Percentiles rank a stretch among this genome's conserved stretches.
Conservation (phyloP, 345 rosid genomes). For the Linum lewisii region DNA sequence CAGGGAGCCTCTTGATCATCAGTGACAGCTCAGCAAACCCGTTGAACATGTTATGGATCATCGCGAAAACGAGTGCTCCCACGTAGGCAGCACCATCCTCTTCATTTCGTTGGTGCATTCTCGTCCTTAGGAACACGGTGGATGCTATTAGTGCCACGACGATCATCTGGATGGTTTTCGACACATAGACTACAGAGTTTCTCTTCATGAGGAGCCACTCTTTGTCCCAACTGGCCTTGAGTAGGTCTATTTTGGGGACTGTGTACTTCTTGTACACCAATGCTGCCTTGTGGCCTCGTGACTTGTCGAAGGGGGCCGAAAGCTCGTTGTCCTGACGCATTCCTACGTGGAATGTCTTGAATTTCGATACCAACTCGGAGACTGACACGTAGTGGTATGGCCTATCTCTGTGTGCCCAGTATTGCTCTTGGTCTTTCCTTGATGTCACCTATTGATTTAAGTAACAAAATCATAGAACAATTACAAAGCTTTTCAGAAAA, state of each 20-base stretch:
- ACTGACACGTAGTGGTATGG: conserved; percentile 64
- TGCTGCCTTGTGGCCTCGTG: conserved; percentile 56
- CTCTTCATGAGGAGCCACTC: conserved; percentile 66
- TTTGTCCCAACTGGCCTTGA: conserved; percentile 67
- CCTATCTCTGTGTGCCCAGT: conserved; percentile 50
- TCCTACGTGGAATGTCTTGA: conserved; percentile 65
- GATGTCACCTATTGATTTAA: conserved; percentile 53
- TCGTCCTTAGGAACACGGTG: conserved; percentile 52
- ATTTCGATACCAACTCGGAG: conserved; percentile 40
- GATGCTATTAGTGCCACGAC: conserved; percentile 44
- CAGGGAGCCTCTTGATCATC: conserved; percentile 67
- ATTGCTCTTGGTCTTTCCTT: conserved; percentile 85
- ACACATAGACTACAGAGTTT: conserved; percentile 56
- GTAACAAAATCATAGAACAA: neutral
- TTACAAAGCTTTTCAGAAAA: too few relatives aligned
- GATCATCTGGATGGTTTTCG: conserved; percentile 61
- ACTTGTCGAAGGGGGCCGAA: conserved; percentile 49
- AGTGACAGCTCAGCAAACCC: conserved; percentile 75
- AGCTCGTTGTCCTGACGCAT: conserved; percentile 42
- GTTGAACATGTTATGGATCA: conserved; percentile 79
- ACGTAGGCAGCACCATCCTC: conserved; percentile 39
- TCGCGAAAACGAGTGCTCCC: conserved; percentile 45
- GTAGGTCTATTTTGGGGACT: conserved; percentile 49
- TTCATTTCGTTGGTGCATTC: conserved; percentile 48
- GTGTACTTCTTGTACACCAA: conserved; percentile 46